Evolutionary conservation across 345 rosid genomes (phyloP), one percentile per base, ranked within the genome.

Genomic region (Corchorus olitorius): DNA sequence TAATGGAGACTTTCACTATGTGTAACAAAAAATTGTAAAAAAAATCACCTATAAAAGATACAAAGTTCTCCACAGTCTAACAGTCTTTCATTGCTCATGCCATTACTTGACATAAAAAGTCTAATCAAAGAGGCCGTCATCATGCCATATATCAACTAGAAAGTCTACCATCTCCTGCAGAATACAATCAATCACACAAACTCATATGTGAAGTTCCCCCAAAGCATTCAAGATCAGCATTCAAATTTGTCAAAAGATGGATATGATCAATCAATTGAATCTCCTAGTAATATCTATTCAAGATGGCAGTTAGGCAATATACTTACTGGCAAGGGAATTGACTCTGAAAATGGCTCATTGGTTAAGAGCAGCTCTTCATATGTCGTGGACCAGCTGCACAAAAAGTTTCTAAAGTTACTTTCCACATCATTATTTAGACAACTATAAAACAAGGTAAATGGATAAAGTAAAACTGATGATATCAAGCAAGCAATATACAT

Each of bases 131-230:
- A 94, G 93, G 64, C 97, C 94, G 81, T 94, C 97, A 27, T 84
- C 89, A 0, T 90, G 89, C 97, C 98, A 94, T 35, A 94, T 90
- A 82, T 94, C 98, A 17, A 94, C 97, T 78, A 94, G 80, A 68
- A 94, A 94, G 83, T 92, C 97, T 54, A 92, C 98, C 97, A 92
- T 94, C 83, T 94, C 98, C 97, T 94, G 89, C 88, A 78, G 39
- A 73, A 78, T 33, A 15, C 75, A 78, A 78, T 22, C 17, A 55
- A 35, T 19, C 63, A 62, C 70, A 54, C 34, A 54, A 67, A 75
- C 20, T 15, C 50, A 15, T 37, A 45, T 37, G 17, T 78, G 70
- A n/a, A 58, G 5, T 79, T 39, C 35, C 9, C 10, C 37, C 27
- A 33, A 20, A 66, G n/a, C 8, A 35, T 27, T n/a, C 15, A 10